Evolutionary conservation across 2,329 filamentous ascomycete species (phyloP).

Genomic region (Colletotrichum tamarilloi): DNA sequence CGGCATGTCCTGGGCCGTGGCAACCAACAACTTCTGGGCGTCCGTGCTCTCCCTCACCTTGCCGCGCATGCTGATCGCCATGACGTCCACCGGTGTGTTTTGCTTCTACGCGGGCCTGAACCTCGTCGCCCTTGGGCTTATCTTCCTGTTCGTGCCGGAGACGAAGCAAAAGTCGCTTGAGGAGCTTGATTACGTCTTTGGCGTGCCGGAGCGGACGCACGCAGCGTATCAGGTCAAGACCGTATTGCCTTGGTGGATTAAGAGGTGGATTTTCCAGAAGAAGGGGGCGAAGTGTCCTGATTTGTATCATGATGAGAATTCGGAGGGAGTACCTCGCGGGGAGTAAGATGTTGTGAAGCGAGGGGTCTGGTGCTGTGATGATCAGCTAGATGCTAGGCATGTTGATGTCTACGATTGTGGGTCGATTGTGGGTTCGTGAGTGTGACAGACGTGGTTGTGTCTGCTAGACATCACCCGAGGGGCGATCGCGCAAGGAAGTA

Average conservation of each 20-base stretch:
- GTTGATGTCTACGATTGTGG: neutral
- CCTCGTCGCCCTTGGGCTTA: slow-evolving; percentile 56
- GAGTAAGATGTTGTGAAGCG: neutral
- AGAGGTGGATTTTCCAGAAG: slow-evolving; percentile 64
- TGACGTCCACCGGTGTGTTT: slow-evolving; percentile 51
- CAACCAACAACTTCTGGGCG: slow-evolving; percentile 68
- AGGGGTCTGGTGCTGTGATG: too few species aligned
- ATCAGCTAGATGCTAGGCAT: neutral
- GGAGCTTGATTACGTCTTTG: slow-evolving; percentile 70
- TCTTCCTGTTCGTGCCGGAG: slow-evolving; percentile 61
- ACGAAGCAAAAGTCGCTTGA: slow-evolving; percentile 63
- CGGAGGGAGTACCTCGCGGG: neutral
- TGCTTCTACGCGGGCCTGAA: slow-evolving; percentile 61
- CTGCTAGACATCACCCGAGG: neutral
- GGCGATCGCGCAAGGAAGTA: neutral
- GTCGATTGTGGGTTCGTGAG: neutral
- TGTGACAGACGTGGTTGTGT: neutral
- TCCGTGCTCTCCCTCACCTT: slow-evolving; percentile 63
- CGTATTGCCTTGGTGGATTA: slow-evolving; percentile 70
- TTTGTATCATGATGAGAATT: slow-evolving; percentile 24
- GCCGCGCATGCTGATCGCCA: slow-evolving; percentile 56
- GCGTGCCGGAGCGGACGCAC: slow-evolving; percentile 68
- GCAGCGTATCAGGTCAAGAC: slow-evolving; percentile 67
- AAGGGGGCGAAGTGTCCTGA: slow-evolving; percentile 49
- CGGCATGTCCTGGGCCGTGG: slow-evolving; percentile 72